Base-by-base conservation (phyloP, 208 protist genomes). In the Leishmania arabica region DNA sequence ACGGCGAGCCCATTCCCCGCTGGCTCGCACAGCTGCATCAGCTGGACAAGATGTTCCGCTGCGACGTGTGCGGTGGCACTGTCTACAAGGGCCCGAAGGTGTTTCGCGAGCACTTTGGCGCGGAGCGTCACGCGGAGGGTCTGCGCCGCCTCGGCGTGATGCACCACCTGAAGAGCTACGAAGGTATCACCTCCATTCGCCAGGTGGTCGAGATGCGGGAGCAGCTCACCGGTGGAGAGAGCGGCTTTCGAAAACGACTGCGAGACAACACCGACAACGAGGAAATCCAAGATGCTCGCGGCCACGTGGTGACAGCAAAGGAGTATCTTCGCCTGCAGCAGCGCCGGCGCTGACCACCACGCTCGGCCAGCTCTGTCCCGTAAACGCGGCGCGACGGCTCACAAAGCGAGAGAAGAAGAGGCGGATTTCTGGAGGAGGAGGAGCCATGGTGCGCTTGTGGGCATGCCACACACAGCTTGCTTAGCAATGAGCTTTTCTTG, bases 51-150 rank as follows among this genome's bases (percentile, higher is more conserved):
- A 84, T 84, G 3, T 97, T 91, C 70, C 78, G 87, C 64, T 97
- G 95, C 60, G 95, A 96, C 54, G 91, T 97, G 8, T 97, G 95
- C 80, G 95, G 95, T 68, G 93, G 93, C n/a, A 94, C 91, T 15
- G 86, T 97, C 7, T 97, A 96, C 85, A 86, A 93, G 34, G 95
- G 95, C 0, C 95, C 93, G 34, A 95, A 96, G 76, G 83, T 90
- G n/a, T 97, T 96, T 65, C 90, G 88, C 64, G 92, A 96, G 76
- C 95, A 97, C 86, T 97, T 97, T 82, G 92, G 90, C 0, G 87
- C 86, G 11, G 92, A 97, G 75, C 90, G 93, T 0, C 95, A 97
- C 80, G 86, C 91, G 21, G 92, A 95, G 75, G 95, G 95, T 47
- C 88, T 97, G 51, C 91, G 93, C 27, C 88, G 90, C 1, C 80